Conservation (phyloP, 257 asterid genomes). For the Solanum habrochaites region DNA sequence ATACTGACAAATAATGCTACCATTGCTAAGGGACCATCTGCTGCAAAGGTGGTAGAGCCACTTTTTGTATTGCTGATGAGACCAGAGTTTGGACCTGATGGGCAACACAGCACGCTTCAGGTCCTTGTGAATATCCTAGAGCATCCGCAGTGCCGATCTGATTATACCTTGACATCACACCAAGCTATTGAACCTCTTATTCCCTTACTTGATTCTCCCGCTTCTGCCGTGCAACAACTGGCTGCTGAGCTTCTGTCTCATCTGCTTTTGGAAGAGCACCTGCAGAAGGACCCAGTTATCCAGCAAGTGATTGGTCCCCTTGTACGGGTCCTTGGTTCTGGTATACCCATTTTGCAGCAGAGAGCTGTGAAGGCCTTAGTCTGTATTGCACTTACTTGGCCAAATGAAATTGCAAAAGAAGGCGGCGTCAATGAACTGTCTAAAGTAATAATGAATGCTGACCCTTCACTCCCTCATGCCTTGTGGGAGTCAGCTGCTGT, state of each 20-base stretch:
- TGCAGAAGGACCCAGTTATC: conserved; percentile 75
- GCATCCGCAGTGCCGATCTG: conserved; percentile 89
- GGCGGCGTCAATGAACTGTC: conserved; percentile 96
- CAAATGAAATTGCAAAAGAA: conserved; percentile 94
- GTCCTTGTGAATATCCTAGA: conserved; percentile 94
- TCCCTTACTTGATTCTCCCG: conserved; percentile 89
- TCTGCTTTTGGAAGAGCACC: conserved; percentile 81
- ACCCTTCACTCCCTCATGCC: conserved; percentile 71
- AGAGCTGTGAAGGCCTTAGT: conserved; percentile 92
- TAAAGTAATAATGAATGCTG: conserved; percentile 75
- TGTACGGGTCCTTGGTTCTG: conserved; percentile 82
- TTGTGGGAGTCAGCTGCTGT: conserved; percentile 98
- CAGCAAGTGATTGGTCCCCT: conserved; percentile 88
- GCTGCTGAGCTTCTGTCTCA: conserved; percentile 96
- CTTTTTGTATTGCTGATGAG: conserved; percentile 62
- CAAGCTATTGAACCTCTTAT: conserved; percentile 83
- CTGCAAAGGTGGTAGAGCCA: conserved; percentile 96
- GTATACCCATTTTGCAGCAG: conserved; percentile 81
- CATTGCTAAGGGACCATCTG: conserved; percentile 92
- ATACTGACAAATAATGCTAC: conserved; percentile 92
- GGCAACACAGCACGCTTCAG: conserved; percentile 83
- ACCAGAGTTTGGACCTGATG: conserved; percentile 80
- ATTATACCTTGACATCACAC: conserved; percentile 60
- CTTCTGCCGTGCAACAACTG: conserved; percentile 91
- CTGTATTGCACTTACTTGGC: conserved; percentile 67